These are phyloP conservation scores for Limtongia smithiae DNA, from an alignment of 805 yeast species.

Conservation along the genomic window DNA sequence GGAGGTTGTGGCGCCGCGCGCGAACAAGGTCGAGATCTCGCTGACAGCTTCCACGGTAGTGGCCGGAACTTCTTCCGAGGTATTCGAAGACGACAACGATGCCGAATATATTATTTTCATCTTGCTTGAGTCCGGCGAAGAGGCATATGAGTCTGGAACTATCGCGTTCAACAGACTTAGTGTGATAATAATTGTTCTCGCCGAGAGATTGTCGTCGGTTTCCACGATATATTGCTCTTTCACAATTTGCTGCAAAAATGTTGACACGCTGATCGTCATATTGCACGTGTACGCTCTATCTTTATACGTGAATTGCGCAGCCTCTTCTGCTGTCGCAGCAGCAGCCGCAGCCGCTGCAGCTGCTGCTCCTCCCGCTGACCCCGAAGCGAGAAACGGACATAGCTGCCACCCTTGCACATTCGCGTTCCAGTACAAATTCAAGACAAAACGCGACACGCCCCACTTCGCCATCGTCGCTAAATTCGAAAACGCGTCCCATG, in stretches of 20 bases:
- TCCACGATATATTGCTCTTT: conserved; percentile 9
- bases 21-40: too few relatives aligned
- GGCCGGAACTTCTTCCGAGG: too few relatives aligned
- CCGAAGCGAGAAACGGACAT: conserved; percentile 44
- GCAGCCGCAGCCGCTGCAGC: background rate
- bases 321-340: conserved; percentile 1
- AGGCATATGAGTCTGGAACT: background rate
- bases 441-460: conserved; percentile 38
- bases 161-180: conserved; percentile 13
- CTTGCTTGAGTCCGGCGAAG: background rate
- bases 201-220: conserved; percentile 21
- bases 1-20: too few relatives aligned
- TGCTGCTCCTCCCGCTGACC: too few relatives aligned
- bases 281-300: conserved; percentile 10
- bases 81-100: too few relatives aligned
- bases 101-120: too few relatives aligned
- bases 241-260: conserved; percentile 10
- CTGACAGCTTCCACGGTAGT: too few relatives aligned
- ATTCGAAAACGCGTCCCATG: conserved; percentile 31
- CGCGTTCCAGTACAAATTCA: conserved; percentile 55
- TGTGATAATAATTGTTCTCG: conserved; percentile 12
- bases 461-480: conserved; percentile 35
- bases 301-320: conserved; percentile 1
- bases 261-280: conserved; percentile 3
- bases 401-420: conserved; percentile 47